Evolutionary conservation across 495 filamentous ascomycete species (phyloP).

Genomic region (Trichoderma reesei): DNA sequence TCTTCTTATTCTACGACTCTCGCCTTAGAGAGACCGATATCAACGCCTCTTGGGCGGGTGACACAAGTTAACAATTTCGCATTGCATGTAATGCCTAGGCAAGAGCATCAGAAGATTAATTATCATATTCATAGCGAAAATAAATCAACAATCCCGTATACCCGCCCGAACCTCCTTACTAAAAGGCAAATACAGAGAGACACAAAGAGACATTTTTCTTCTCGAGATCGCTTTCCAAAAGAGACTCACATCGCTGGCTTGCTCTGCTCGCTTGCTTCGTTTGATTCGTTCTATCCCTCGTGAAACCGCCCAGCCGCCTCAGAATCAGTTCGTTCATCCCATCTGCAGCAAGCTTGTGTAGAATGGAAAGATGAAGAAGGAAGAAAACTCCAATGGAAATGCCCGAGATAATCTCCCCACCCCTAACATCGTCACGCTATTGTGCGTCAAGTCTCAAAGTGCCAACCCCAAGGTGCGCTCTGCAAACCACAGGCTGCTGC

Average conservation of each 20-base stretch:
- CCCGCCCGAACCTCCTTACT: too few species aligned
- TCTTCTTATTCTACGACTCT: too few species aligned
- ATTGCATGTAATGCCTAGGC: too few species aligned
- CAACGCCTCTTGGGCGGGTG: too few species aligned
- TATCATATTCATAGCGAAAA: neutral
- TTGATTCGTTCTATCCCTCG: too few species aligned
- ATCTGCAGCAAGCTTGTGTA: neutral
- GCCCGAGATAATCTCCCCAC: neutral
- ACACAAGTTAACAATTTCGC: too few species aligned
- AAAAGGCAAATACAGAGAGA: too few species aligned
- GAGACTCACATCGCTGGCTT: neutral
- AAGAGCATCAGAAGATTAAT: too few species aligned
- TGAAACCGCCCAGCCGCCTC: neutral
- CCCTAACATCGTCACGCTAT: neutral
- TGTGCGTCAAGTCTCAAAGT: neutral
- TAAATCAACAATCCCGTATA: neutral
- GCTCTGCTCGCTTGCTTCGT: neutral
- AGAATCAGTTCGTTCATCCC: neutral
- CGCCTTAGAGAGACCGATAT: too few species aligned
- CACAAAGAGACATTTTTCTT: neutral
- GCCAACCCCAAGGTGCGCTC: neutral
- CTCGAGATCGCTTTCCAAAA: neutral
- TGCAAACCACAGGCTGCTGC: neutral
- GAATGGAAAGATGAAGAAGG: neutral
- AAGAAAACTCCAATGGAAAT: neutral